Evolutionary conservation across 108 stramenopile genomes (phyloP).

Genomic region (Discostella stelligeroides): DNA sequence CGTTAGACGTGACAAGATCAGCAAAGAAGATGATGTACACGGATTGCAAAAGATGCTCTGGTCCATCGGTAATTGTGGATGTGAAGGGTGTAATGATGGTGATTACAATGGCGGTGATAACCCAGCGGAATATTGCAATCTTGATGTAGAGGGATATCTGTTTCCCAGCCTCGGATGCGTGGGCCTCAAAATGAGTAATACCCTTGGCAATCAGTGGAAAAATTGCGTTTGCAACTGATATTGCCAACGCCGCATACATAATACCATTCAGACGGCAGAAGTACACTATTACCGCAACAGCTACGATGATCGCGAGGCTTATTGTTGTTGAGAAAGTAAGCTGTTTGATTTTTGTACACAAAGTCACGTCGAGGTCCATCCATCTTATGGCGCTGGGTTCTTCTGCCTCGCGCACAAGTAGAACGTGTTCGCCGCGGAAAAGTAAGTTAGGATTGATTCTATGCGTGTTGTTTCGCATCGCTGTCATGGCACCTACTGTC

Average conservation of each 20-base stretch:
- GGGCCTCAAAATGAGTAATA: constrained; percentile 68
- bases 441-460: constrained; percentile 48
- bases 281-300: constrained; percentile 53
- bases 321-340: constrained; percentile 60
- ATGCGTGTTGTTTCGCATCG: constrained; percentile 41
- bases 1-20: constrained; percentile 76
- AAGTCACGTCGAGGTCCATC: constrained; percentile 75
- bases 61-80: constrained; percentile 33
- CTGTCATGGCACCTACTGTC: constrained; percentile 60
- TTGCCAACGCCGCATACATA: constrained; percentile 58
- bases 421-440: constrained; percentile 59
- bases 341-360: constrained; percentile 46
- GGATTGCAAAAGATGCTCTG: constrained; percentile 34
- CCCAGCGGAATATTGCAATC: constrained; percentile 76
- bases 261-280: constrained; percentile 32
- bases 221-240: constrained; percentile 66
- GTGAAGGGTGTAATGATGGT: constrained; percentile 85
- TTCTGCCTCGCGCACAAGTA: constrained; percentile 72
- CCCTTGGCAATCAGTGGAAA: constrained; percentile 82
- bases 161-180: constrained; percentile 67
- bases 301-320: constrained; percentile 52
- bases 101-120: constrained; percentile 83
- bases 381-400: constrained; percentile 83
- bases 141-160: constrained; percentile 81
- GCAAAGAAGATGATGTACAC: constrained; percentile 66